Evolutionary conservation across 306 rosid species (phyloP), one percentile per base, ranked within the genome.

Genomic region (Vigna reflexopilosa): DNA sequence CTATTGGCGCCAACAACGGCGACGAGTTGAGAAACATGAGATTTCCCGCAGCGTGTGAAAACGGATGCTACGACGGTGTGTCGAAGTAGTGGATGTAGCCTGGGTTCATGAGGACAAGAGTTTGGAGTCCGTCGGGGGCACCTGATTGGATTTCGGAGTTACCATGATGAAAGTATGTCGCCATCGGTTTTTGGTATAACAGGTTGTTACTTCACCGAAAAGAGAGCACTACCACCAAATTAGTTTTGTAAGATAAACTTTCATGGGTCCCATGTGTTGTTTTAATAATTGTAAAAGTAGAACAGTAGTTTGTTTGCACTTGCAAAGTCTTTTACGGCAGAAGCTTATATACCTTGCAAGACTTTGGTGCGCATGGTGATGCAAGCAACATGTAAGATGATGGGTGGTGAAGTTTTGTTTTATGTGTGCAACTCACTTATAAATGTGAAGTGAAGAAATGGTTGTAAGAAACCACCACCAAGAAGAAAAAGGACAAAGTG

Each of bases 101-200:
- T 3, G 96, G 77, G 19, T 96, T 96, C 99, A 93, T 96, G 48
- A 96, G 90, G 0, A 96, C 89, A 0, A 96, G 96, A 1, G 99
- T 96, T 75, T 96, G 99, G 15, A 96, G 88, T 51, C 94, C 93
- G 15, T 90, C 98, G 34, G 93, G 72, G 9, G 14, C 61, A 49
- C 52, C 54, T 5, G 91, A 81, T 86, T 90, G 97, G 83, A 93
- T 90, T 57, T 93, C 98, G 19, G 99, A 76, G 83, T 89, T 93
- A 3, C 93, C 96, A 81, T 96, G 99, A 81, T 96, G 99, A 81
- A 81, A 93, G 85, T 96, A 96, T 66, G 19, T 17, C 19, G 19
- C 19, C 19, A 17, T 17, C 19, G 19, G 19, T 17, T 82, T 77
- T 78, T 58, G 83, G 63, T 67, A 77, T 63, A 76, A 80, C 72